Evolutionary conservation across 1,139 yeast species (phyloP), one percentile per base, ranked within the genome.

Genomic region (Taphrina flavorubra): DNA sequence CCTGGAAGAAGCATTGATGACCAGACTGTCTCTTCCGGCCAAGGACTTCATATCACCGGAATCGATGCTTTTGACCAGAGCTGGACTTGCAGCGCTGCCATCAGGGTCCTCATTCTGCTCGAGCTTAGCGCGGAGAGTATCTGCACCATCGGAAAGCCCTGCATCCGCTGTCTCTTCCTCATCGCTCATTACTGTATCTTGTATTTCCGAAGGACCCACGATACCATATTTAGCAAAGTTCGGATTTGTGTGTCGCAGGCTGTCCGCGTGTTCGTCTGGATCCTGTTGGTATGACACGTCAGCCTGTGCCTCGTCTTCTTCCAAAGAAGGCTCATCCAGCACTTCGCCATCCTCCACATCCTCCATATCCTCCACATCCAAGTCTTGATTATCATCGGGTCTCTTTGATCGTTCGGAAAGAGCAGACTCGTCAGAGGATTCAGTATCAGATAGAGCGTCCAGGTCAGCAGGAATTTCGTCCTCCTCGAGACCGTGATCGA

Each of bases 401-500:
- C 11, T 51, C 16, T 36, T 25, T 6, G 58, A 53, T 2, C 34
- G 13, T 1, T 20, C 53, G 10, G 53, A 49, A 6, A 42, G 42
- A 13, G 42, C 40, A 10, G 60, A 56, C 20, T 31, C 16, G 7
- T 11, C 42, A 10, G 49, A 37, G 16, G 60, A 56, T 11, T 18
- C 49, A 11, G 36, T 56, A 18, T 56, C 66, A 3, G 66, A 62
- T n/a, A 62, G 31, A 20, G 51, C 51, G 31, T 62, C 66, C 7
- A 62, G 51, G 42, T 62, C 66, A 18, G 51, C 66, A 25, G 66
- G 66, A 18, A 62, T 51, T n/a, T 62, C 66, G 34, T 51, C 59
- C 11, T 62, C 51, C 42, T 31, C 47, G 3, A 37, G 16, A n/a
- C 37, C 56, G 13, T 60, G 46, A 40, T 31, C 47, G 10, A 37